Evolutionary conservation across 176 grass and related monocot genomes (phyloP), one percentile per base, ranked within the genome.

Genomic region (Hyparrhenia diplandra): DNA sequence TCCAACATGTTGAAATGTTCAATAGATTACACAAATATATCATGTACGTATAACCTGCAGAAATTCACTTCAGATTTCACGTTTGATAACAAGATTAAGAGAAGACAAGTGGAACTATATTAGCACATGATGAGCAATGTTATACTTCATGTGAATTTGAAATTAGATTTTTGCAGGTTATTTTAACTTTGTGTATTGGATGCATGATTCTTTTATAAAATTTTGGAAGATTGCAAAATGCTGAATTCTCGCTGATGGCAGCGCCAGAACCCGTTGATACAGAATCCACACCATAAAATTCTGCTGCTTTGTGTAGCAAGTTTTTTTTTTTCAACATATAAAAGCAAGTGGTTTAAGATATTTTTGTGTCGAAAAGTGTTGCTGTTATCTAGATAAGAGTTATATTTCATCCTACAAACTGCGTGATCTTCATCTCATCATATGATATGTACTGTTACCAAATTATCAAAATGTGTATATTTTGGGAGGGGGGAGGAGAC

Each of bases 401-500:
- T 55, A n/a, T 55, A 60, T 24, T 32, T 59, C 11, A 29, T 24
- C 52, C 18, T 72, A 54, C 69, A 54, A 42, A 64, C 18, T 84
- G 54, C 35, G 17, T 34, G 31, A 40, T 7, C 23, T 79, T 2
- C 16, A 14, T 17, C 49, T 34, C 10, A 27, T 57, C 46, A 66
- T 29, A 72, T 41, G 69, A 65, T 83, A 71, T 36, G 47, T 60
- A 60, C 16, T 51, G 5, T 54, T 54, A 54, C 49, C 49, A 8
- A 83, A 83, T n/a, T n/a, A n/a, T n/a, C n/a, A n/a, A n/a, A 66
- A 66, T 4, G 37, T 40, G 42, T 21, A 82, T 51, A 37, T 82
- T 30, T 64, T 23, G 75, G 25, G 5, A 60, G 62, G 18, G 4
- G 10, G 27, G 45, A 71, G 65, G 13, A 64, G 66, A n/a, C 30